phyloP scores from a whole-genome alignment of 257 asterid genomes.

The Ballota nigra region DNA sequence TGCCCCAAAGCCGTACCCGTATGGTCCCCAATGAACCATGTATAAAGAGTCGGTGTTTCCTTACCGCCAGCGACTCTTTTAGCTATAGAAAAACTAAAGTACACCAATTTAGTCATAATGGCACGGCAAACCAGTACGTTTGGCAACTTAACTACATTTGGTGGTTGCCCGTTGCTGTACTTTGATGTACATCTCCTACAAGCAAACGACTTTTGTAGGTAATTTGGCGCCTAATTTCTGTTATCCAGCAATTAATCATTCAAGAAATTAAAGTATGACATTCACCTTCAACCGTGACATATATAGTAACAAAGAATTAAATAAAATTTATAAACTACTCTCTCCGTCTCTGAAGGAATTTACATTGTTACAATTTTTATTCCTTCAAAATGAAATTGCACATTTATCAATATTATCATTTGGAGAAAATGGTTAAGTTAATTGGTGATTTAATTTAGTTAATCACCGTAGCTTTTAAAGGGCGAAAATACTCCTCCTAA shows the following conservation, averaged over 20 bases:
- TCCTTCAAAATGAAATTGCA: too few relatives aligned
- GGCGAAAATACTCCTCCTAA: too few relatives aligned
- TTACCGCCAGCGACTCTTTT: slow-evolving; percentile 21
- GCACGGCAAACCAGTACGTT: slow-evolving; percentile 30
- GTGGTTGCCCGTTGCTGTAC: slow-evolving; percentile 31
- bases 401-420: too few relatives aligned
- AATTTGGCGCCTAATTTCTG: slow-evolving; percentile 40
- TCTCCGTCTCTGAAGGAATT: too few relatives aligned
- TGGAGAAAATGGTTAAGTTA: too few relatives aligned
- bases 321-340: too few relatives aligned
- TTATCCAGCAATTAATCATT: slow-evolving; percentile 7
- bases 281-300: not conserved
- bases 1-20: too few relatives aligned
- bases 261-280: not conserved
- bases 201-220: slow-evolving; percentile 24
- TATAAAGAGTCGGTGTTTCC: slow-evolving; percentile 25
- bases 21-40: not conserved
- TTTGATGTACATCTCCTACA: slow-evolving; percentile 18
- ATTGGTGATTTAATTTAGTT: too few relatives aligned
- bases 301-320: too few relatives aligned
- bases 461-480: too few relatives aligned
- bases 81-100: not conserved
- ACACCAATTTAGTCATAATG: slow-evolving; percentile 26
- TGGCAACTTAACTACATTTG: slow-evolving; percentile 46
- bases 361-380: too few relatives aligned